phyloP scores from a whole-genome alignment of 768 basidiomycete genomes.

The Leccinum sublutescens region DNA sequence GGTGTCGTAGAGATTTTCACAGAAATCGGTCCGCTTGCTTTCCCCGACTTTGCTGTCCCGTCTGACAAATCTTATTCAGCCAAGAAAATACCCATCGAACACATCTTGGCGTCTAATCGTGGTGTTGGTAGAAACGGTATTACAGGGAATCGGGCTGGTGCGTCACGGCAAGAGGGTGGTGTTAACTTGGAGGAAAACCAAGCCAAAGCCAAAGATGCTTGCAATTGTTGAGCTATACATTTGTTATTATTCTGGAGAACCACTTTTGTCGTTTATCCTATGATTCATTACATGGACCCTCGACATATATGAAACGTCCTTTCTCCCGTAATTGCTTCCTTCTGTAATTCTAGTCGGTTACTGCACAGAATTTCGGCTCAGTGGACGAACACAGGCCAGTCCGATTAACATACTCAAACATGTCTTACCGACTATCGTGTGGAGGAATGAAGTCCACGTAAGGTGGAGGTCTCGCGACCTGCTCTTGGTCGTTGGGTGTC shows the following conservation, averaged over 20 bases:
- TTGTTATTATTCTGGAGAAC: conserved; percentile 15
- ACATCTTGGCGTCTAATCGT: conserved; percentile 83
- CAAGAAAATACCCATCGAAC: conserved; percentile 90
- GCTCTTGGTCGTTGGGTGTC: conserved; percentile 49
- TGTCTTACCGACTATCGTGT: conserved; percentile 12
- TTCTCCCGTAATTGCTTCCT: conserved; percentile 29
- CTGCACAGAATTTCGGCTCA: conserved; percentile 3
- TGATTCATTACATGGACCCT: conserved; percentile 20
- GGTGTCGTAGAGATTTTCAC: conserved; percentile 97
- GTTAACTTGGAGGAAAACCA: conserved; percentile 73
- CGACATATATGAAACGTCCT: conserved; percentile 27
- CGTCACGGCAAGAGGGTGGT: conserved; percentile 47
- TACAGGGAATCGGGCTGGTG: conserved; percentile 50
- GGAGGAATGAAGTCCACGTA: conserved; percentile 50
- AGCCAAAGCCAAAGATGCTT: conserved; percentile 68
- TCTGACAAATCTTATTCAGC: conserved; percentile 40
- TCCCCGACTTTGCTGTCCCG: neutral
- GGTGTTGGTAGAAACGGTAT: conserved; percentile 61
- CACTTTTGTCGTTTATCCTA: conserved; percentile 19
- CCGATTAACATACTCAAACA: neutral
- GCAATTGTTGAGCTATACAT: conserved; percentile 63
- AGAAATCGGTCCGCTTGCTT: conserved; percentile 76
- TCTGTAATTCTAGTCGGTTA: conserved; percentile 23
- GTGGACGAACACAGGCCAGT: neutral
- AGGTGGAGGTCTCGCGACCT: conserved; percentile 57